Evolutionary conservation across 2,329 filamentous ascomycete species (phyloP).

Genomic region (Penicillium sp.): DNA sequence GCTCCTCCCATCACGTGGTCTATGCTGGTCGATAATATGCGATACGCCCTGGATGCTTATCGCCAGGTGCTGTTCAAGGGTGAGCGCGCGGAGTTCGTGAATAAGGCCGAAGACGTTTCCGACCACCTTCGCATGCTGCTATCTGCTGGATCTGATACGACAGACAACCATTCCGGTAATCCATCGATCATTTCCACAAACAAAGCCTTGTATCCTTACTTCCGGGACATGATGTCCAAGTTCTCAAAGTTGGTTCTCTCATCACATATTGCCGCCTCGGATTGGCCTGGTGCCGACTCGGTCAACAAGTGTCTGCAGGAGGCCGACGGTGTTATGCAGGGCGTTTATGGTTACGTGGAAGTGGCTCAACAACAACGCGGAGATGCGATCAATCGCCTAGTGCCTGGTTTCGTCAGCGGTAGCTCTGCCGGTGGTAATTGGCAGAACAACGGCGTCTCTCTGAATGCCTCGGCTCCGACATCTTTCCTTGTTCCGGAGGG

Average conservation of each 20-base stretch:
- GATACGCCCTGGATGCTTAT: slow-evolving; percentile 81
- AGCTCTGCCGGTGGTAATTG: slow-evolving; percentile 82
- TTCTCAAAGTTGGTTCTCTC: slow-evolving; percentile 99
- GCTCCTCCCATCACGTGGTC: slow-evolving; percentile 82
- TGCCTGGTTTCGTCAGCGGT: slow-evolving; percentile 88
- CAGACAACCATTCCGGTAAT: slow-evolving; percentile 96
- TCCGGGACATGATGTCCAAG: slow-evolving; percentile 98
- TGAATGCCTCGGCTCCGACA: slow-evolving; percentile 61
- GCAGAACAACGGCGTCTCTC: slow-evolving; percentile 63
- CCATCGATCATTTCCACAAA: slow-evolving; percentile 99
- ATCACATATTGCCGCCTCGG: slow-evolving; percentile 92
- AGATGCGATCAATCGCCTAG: slow-evolving; percentile 86
- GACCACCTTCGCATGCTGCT: slow-evolving; percentile 89
- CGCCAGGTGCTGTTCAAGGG: slow-evolving; percentile 81
- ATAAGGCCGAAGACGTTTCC: slow-evolving; percentile 93
- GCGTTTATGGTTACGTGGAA: slow-evolving; percentile 94
- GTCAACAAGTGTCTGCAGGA: slow-evolving; percentile 94
- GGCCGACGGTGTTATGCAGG: slow-evolving; percentile 91
- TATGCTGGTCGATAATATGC: slow-evolving; percentile 87
- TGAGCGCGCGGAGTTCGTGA: slow-evolving; percentile 84
- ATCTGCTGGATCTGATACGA: slow-evolving; percentile 94
- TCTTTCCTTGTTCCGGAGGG: slow-evolving; percentile 84
- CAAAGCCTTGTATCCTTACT: slow-evolving; percentile 94
- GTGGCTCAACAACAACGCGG: slow-evolving; percentile 89
- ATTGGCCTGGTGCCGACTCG: slow-evolving; percentile 91